Evolutionary conservation across 73 alveolate species (phyloP).

Genomic region (Paramecium caudatum): DNA sequence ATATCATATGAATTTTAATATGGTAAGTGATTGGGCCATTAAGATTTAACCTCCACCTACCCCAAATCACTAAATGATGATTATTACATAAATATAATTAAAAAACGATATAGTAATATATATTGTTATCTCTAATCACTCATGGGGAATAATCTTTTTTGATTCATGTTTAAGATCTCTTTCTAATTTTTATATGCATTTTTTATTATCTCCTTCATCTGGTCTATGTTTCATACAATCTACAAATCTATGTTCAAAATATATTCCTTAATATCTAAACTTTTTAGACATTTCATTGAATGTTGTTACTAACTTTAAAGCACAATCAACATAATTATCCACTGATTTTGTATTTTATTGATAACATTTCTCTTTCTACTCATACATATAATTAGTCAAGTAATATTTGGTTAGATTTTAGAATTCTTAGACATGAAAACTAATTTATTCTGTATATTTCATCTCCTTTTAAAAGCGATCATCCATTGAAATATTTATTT

Average conservation of each 20-base stretch:
- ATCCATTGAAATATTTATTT: slow-evolving; percentile 54
- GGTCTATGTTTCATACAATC: slow-evolving; percentile 57
- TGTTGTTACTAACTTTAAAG: neutral
- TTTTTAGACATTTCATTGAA: slow-evolving; percentile 32
- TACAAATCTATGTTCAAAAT: slow-evolving; percentile 35
- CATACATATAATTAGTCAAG: slow-evolving; percentile 4
- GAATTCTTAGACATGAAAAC: slow-evolving; percentile 52
- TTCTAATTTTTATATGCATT: slow-evolving; percentile 31
- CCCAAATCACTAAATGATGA: slow-evolving; percentile 11
- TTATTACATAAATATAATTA: too few species aligned
- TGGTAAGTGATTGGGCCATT: neutral
- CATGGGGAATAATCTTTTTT: slow-evolving; percentile 9
- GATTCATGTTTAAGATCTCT: neutral
- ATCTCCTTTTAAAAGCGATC: slow-evolving; percentile 2
- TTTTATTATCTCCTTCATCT: slow-evolving; percentile 52
- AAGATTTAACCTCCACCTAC: neutral
- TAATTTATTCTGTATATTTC: slow-evolving; percentile 40
- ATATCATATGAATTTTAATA: slow-evolving; percentile 2
- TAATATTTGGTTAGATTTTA: slow-evolving; percentile 41
- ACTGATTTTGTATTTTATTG: neutral
- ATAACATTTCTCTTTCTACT: neutral
- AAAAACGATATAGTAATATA: neutral
- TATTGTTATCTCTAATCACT: neutral
- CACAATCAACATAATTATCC: neutral
- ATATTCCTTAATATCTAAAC: slow-evolving; percentile 33